Evolutionary conservation across 1,284 basidiomycete species (phyloP).

Genomic region (Marasmius sp.): DNA sequence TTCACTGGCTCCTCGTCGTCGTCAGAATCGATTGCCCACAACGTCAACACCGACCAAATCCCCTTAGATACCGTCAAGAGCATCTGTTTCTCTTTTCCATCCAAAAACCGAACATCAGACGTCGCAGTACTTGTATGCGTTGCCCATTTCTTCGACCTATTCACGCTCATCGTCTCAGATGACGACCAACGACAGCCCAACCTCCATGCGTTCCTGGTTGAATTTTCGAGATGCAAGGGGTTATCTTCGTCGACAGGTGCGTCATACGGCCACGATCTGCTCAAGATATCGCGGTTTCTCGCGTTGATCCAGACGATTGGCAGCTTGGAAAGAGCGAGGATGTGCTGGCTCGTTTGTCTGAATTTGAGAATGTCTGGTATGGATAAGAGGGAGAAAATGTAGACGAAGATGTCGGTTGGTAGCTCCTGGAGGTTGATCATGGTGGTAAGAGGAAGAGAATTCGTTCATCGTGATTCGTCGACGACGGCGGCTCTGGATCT

Average conservation of each 20-base stretch:
- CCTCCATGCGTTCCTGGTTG: background rate
- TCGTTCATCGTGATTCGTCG: no score
- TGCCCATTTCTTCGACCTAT: conserved; percentile 17
- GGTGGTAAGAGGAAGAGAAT: background rate
- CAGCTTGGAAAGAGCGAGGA: conserved; percentile 40
- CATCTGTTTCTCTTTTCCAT: conserved; percentile 34
- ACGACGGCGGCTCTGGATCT: no score
- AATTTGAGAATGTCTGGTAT: conserved; percentile 47
- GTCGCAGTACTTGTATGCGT: conserved; percentile 40
- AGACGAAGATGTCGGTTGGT: conserved; percentile 48
- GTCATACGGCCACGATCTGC: conserved; percentile 8
- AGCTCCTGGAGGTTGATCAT: background rate
- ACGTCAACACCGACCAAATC: conserved; percentile 54
- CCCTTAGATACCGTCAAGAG: conserved; percentile 54
- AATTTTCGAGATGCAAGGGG: background rate
- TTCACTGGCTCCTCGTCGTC: conserved; percentile 18
- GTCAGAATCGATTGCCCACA: conserved; percentile 44
- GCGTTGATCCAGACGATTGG: conserved; percentile 57
- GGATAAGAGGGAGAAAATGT: conserved; percentile 43
- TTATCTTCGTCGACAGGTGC: background rate
- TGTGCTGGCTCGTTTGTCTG: conserved; percentile 49
- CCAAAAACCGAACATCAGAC: conserved; percentile 52
- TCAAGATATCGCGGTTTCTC: conserved; percentile 41
- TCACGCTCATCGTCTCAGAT: background rate
- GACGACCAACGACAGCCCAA: conserved; percentile 1